These are phyloP conservation scores for Trichophyton rubrum DNA, from an alignment of 2,329 filamentous ascomycete species.

Conservation along the genomic window DNA sequence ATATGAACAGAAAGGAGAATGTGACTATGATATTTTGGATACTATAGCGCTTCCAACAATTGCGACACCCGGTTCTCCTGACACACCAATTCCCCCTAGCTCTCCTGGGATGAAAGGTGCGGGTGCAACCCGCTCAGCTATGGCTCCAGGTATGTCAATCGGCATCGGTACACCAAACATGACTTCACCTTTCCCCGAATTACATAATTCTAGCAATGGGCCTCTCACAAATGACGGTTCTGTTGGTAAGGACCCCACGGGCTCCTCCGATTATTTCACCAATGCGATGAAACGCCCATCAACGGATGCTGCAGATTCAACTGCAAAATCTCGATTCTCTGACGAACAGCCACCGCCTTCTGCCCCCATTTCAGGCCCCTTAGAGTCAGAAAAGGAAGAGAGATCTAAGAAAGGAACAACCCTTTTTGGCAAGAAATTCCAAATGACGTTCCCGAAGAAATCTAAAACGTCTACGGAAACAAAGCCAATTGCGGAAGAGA, in stretches of 20 bases:
- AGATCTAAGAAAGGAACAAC: slow-evolving; percentile 43
- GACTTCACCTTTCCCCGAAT: slow-evolving; percentile 16
- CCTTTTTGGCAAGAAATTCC: slow-evolving; percentile 73
- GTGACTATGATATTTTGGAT: slow-evolving; percentile 46
- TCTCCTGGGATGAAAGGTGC: slow-evolving; percentile 31
- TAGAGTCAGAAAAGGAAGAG: slow-evolving; percentile 38
- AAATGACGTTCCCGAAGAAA: slow-evolving; percentile 68
- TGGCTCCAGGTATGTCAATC: slow-evolving; percentile 66
- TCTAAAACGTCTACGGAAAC: slow-evolving; percentile 53
- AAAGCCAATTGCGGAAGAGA: slow-evolving; percentile 67
- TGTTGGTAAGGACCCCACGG: not conserved
- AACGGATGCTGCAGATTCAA: slow-evolving; percentile 17
- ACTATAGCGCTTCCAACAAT: slow-evolving; percentile 46
- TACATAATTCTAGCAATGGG: slow-evolving; percentile 21
- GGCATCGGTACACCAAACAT: slow-evolving; percentile 56
- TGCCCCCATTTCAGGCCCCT: slow-evolving; percentile 16
- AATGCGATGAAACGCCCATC: slow-evolving; percentile 12
- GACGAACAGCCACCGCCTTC: slow-evolving; percentile 9
- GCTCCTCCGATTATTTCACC: slow-evolving; percentile 11
- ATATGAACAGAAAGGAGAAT: slow-evolving; percentile 46
- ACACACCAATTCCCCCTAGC: not conserved
- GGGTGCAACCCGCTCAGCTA: slow-evolving; percentile 52
- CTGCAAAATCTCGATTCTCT: slow-evolving; percentile 23
- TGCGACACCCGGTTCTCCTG: slow-evolving; percentile 5
- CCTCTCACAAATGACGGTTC: slow-evolving; percentile 22